These are phyloP conservation scores for Xylaria venustula DNA, from an alignment of 495 filamentous ascomycete species.

Conservation along the genomic window DNA sequence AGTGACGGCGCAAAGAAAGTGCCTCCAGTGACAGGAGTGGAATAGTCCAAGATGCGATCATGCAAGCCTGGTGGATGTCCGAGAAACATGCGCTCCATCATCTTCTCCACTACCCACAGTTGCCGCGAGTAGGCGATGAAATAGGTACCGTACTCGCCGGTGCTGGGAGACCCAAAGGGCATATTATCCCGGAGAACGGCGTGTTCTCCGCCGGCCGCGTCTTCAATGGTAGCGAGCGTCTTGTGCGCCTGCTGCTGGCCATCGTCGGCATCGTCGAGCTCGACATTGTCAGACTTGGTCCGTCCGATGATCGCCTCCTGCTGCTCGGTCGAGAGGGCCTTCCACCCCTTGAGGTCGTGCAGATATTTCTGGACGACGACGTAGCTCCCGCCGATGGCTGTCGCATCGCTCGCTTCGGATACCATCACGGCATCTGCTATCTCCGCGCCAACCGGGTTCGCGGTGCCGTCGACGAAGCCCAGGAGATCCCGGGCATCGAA, in stretches of 20 bases:
- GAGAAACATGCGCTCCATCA: conserved; percentile 59
- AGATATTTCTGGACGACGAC: conserved; percentile 59
- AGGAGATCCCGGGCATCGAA: conserved; percentile 60
- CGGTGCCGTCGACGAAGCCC: conserved; percentile 60
- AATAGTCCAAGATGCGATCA: conserved; percentile 56
- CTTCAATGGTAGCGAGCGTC: conserved; percentile 53
- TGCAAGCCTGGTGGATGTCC: conserved; percentile 55
- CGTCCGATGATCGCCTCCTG: conserved; percentile 58
- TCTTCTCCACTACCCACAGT: conserved; percentile 59
- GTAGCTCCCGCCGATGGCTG: conserved; percentile 50
- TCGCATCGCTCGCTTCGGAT: conserved; percentile 44
- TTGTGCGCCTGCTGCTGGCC: conserved; percentile 54
- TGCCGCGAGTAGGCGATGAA: conserved; percentile 57
- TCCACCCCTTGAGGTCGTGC: conserved; percentile 52
- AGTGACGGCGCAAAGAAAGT: conserved; percentile 56
- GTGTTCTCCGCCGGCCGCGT: conserved; percentile 50
- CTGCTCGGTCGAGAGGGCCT: conserved; percentile 43
- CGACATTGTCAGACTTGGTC: conserved; percentile 55
- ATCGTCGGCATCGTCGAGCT: conserved; percentile 49
- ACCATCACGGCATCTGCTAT: conserved; percentile 33
- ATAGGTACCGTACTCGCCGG: conserved; percentile 56
- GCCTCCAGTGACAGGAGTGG: conserved; percentile 49
- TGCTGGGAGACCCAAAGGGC: conserved; percentile 56
- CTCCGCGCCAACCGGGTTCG: conserved; percentile 50
- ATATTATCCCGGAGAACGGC: conserved; percentile 60